These are phyloP conservation scores for Protomyces gravidus DNA, from an alignment of 1,139 yeast genomes.

Conservation along the genomic window DNA sequence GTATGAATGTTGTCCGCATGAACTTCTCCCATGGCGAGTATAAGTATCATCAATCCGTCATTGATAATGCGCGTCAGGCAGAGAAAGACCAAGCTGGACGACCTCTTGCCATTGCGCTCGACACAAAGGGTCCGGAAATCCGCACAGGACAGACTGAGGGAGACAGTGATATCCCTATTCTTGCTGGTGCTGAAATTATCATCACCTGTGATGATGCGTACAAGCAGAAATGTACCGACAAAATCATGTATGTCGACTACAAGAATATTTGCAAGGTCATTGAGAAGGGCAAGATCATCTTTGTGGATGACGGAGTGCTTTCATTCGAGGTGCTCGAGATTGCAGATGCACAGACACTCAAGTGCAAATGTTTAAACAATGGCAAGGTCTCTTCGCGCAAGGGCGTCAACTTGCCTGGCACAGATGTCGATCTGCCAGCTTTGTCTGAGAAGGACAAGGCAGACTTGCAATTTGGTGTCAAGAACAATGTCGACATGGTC, in stretches of 20 bases:
- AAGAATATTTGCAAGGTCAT: slow-evolving; percentile 94
- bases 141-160: slow-evolving; percentile 92
- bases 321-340: slow-evolving; percentile 88
- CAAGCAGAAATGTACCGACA: slow-evolving; percentile 66
- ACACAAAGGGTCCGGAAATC: slow-evolving; percentile 99
- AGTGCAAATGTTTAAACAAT: slow-evolving; percentile 83
- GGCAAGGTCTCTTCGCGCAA: slow-evolving; percentile 96
- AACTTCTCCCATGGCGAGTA: slow-evolving; percentile 97
- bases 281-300: slow-evolving; percentile 78
- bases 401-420: slow-evolving; percentile 98
- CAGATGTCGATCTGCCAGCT: slow-evolving; percentile 98
- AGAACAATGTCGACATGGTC: slow-evolving; percentile 94
- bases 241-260: slow-evolving; percentile 85
- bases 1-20: slow-evolving; percentile 96
- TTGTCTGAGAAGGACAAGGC: slow-evolving; percentile 91
- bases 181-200: slow-evolving; percentile 81
- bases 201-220: slow-evolving; percentile 87
- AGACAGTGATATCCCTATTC: slow-evolving; percentile 69
- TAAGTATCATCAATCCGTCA: slow-evolving; percentile 90
- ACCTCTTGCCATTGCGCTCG: slow-evolving; percentile 96
- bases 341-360: slow-evolving; percentile 70
- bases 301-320: slow-evolving; percentile 95
- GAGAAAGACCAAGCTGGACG: slow-evolving; percentile 88
- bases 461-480: slow-evolving; percentile 90
- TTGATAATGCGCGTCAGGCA: slow-evolving; percentile 93